Percentiles rank a stretch among this genome's conserved stretches.
These are phyloP conservation scores for Letharia lupina DNA, from an alignment of 495 filamentous ascomycete species.

Conservation along the genomic window DNA sequence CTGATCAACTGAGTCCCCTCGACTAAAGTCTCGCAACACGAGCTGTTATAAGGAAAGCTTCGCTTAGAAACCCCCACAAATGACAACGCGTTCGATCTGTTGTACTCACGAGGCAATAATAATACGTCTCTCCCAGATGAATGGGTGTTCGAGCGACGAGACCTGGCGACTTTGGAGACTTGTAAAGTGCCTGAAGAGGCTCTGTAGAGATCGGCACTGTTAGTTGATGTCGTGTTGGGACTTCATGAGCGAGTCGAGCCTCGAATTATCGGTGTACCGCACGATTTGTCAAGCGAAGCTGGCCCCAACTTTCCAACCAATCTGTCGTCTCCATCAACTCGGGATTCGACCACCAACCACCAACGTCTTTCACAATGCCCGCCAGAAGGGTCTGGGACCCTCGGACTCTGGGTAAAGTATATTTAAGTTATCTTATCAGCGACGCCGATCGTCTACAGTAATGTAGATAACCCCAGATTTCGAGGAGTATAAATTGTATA, in stretches of 20 bases:
- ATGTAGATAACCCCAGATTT: background rate
- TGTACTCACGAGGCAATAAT: no score
- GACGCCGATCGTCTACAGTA: background rate
- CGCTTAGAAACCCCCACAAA: background rate
- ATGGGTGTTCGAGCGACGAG: background rate
- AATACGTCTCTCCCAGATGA: background rate
- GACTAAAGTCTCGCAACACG: background rate
- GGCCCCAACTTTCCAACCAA: no score
- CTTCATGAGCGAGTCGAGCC: background rate
- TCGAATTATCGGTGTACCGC: background rate
- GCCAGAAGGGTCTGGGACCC: background rate
- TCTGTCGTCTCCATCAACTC: background rate
- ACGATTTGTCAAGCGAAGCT: background rate
- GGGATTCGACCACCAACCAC: background rate
- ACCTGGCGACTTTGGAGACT: background rate
- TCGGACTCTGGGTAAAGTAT: background rate
- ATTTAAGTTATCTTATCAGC: background rate
- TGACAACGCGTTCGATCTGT: no score
- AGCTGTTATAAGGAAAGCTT: background rate
- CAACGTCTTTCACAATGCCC: background rate
- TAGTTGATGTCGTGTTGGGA: background rate
- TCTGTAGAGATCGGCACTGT: background rate
- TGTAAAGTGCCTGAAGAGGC: background rate
- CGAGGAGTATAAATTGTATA: background rate
- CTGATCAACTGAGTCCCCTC: no score